A percentile compares a stretch with the other conserved stretches of the same genome.
Conservation (phyloP, 176 grass and related monocot genomes). For the Poa annua region DNA sequence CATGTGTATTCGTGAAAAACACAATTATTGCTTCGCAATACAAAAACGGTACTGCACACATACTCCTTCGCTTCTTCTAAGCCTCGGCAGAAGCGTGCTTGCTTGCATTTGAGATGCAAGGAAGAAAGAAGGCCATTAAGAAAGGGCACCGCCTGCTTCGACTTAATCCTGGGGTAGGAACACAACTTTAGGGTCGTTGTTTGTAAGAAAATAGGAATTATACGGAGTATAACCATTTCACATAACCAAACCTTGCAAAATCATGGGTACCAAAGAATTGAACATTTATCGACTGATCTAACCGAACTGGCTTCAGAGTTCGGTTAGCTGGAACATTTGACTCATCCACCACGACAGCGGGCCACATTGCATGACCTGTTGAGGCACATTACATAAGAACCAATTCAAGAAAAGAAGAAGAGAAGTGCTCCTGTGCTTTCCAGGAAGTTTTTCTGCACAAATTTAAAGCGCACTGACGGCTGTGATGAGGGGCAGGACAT, state of each 20-base stretch:
- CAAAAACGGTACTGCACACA: conserved; percentile 32
- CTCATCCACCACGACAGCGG: conserved; percentile 87
- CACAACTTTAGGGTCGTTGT: conserved; percentile 20
- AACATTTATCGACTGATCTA: conserved; percentile 77
- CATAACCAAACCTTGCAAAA: conserved; percentile 85
- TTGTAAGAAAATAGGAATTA: conserved; percentile 27
- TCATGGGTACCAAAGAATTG: conserved; percentile 99
- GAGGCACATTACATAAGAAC: conserved; percentile 27
- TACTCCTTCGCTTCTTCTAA: conserved; percentile 99
- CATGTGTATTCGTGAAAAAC: conserved; percentile 9
- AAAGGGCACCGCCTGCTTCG: conserved; percentile 82
- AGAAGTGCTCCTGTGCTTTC: no score
- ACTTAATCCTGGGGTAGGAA: conserved; percentile 80
- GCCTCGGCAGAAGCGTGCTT: conserved; percentile 76
- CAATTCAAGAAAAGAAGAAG: conserved; percentile 22
- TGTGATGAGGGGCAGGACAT: no score
- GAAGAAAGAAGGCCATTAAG: conserved; percentile 88
- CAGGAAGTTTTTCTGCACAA: no score
- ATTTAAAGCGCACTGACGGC: no score
- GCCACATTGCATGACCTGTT: conserved; percentile 99
- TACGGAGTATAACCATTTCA: conserved; percentile 37
- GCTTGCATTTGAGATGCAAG: conserved; percentile 98
- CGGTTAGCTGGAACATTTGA: conserved; percentile 62
- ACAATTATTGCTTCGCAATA: conserved; percentile 13
- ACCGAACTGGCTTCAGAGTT: conserved; percentile 65